phyloP scores from a whole-genome alignment of 192 early-diverging fungal species.

The Linnemannia schmuckeri region DNA sequence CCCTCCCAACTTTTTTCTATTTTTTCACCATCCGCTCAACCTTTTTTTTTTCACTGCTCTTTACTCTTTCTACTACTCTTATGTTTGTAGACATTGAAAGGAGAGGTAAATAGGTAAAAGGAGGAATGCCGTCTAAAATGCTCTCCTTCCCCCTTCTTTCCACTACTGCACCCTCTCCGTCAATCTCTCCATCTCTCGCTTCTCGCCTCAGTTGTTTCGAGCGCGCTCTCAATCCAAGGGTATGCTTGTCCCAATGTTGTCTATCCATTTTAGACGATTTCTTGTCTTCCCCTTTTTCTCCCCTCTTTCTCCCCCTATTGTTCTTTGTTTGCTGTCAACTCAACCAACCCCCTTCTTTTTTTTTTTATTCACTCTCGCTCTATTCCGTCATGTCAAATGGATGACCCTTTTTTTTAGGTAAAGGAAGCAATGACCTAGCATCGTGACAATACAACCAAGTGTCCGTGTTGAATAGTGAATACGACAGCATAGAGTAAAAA shows the following conservation, averaged over 20 bases:
- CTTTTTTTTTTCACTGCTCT: not conserved
- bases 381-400: not conserved
- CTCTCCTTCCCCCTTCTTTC: not conserved
- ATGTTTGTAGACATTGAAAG: not conserved
- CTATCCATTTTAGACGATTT: not conserved
- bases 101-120: not conserved
- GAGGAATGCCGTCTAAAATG: not conserved
- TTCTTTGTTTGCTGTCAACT: not conserved
- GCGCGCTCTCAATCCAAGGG: not conserved
- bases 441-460: not conserved
- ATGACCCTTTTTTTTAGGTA: not conserved
- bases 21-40: conserved; percentile 3
- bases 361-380: not conserved
- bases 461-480: too few relatives aligned
- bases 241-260: not conserved
- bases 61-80: not conserved
- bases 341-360: conserved; percentile 4
- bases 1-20: not conserved
- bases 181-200: not conserved
- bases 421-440: not conserved
- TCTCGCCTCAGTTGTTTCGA: not conserved
- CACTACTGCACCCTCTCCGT: not conserved
- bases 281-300: not conserved
- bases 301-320: not conserved
- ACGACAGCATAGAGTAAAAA: too few relatives aligned